A percentile compares a stretch with the other conserved stretches of the same genome.
Evolutionary conservation across 345 rosid species (phyloP).

Genomic region (Eutrema heterophyllum): DNA sequence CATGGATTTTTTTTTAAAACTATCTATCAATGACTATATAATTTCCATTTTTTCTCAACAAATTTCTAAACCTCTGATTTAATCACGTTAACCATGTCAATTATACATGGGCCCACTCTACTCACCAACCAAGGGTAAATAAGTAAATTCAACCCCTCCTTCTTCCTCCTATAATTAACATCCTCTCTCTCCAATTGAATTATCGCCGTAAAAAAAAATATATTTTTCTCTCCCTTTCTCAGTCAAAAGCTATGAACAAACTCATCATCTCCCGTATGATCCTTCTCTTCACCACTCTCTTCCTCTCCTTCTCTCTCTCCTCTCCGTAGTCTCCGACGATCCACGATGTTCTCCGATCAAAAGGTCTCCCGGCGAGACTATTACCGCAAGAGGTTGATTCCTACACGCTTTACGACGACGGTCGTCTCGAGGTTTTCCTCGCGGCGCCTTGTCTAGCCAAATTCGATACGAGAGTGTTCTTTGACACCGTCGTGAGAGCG

Average conservation of each 20-base stretch:
- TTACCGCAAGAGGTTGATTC: slow-evolving; percentile 76
- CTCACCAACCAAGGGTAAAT: slow-evolving; percentile 40
- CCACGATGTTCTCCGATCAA: slow-evolving; percentile 72
- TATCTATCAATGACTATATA: neutral
- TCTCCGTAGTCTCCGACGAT: slow-evolving; percentile 32
- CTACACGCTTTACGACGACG: slow-evolving; percentile 48
- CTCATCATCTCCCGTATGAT: slow-evolving; percentile 3
- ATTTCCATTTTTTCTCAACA: neutral
- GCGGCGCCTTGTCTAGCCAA: slow-evolving; percentile 72
- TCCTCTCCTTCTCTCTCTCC: neutral
- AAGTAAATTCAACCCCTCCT: neutral
- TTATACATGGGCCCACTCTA: slow-evolving; percentile 10
- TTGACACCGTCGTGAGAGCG: slow-evolving; percentile 66
- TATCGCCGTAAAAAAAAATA: slow-evolving; percentile 9
- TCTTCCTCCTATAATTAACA: neutral
- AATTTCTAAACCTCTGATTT: neutral
- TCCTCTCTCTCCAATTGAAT: slow-evolving; percentile 29
- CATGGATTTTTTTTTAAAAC: neutral
- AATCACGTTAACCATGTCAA: slow-evolving; percentile 13
- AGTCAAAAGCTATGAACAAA: slow-evolving; percentile 21
- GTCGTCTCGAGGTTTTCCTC: slow-evolving; percentile 70
- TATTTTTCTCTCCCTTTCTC: neutral
- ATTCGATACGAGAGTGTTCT: slow-evolving; percentile 60
- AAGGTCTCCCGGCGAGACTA: slow-evolving; percentile 80
- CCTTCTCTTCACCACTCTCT: slow-evolving; percentile 12